Percentiles rank a stretch among this genome's conserved stretches.
Conservation (phyloP, 108 stramenopile genomes). For the Cylindrotheca closterium region DNA sequence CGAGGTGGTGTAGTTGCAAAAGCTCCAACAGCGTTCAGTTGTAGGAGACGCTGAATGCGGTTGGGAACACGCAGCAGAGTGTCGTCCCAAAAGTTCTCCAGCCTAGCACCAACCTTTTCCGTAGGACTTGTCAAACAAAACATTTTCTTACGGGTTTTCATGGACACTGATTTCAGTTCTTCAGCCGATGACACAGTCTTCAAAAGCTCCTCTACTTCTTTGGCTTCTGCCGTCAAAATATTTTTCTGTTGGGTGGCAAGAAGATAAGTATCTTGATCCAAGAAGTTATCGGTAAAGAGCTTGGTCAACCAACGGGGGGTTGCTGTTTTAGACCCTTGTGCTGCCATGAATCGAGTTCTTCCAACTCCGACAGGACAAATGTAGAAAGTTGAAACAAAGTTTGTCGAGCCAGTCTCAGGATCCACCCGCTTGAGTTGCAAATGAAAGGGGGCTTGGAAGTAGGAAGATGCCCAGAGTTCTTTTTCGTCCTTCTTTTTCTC, state of each 20-base stretch:
- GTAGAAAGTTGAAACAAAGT: slow-evolving; percentile 54
- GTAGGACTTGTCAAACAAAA: slow-evolving; percentile 39
- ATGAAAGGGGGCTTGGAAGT: slow-evolving; percentile 40
- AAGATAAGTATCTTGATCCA: slow-evolving; percentile 76
- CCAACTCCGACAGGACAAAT: slow-evolving; percentile 63
- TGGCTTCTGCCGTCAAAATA: slow-evolving; percentile 55
- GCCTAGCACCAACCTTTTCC: slow-evolving; percentile 36
- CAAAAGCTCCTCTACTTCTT: slow-evolving; percentile 30
- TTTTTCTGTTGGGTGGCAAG: slow-evolving; percentile 54
- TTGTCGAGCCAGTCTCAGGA: slow-evolving; percentile 28
- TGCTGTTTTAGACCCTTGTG: slow-evolving; percentile 33
- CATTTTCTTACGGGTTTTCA: slow-evolving; percentile 8
- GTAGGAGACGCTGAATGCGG: slow-evolving; percentile 42
- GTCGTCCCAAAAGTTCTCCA: slow-evolving; percentile 61
- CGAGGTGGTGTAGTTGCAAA: slow-evolving; percentile 38
- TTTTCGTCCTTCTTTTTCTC: slow-evolving; percentile 3
- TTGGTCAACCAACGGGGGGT: slow-evolving; percentile 54
- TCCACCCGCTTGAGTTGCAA: slow-evolving; percentile 41
- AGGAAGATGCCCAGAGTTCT: slow-evolving; percentile 30
- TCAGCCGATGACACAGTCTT: too few species aligned
- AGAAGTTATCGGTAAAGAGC: slow-evolving; percentile 50
- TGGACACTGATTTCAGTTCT: slow-evolving; percentile 3
- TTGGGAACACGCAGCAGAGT: slow-evolving; percentile 57
- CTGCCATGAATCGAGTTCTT: slow-evolving; percentile 56
- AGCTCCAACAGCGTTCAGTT: slow-evolving; percentile 19